Percentiles rank a stretch among this genome's conserved stretches.
Evolutionary conservation across 306 rosid species (phyloP).

Genomic region (Oxytropis ochrocephala): DNA sequence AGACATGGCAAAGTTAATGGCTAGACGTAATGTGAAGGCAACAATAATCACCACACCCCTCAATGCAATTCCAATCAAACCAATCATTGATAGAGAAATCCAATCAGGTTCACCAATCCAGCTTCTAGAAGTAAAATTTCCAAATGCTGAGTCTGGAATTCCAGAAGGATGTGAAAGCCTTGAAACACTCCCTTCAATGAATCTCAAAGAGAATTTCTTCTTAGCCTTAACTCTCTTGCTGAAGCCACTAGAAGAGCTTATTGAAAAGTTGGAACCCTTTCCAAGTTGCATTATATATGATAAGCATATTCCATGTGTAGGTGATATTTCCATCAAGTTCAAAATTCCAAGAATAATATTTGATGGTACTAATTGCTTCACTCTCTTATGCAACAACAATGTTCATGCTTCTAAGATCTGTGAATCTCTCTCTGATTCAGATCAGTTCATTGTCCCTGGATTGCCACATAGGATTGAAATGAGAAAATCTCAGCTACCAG

Average conservation of each 20-base stretch:
- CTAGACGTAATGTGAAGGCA: slow-evolving; percentile 37
- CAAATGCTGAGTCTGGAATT: slow-evolving; percentile 24
- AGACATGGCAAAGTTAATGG: slow-evolving; percentile 57
- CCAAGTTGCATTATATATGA: slow-evolving; percentile 47
- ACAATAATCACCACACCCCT: slow-evolving; percentile 60
- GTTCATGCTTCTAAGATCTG: background rate
- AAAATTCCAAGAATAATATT: slow-evolving; percentile 44
- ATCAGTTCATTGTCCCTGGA: slow-evolving; percentile 20
- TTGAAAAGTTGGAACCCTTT: slow-evolving; percentile 18
- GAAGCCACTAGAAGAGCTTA: slow-evolving; percentile 19
- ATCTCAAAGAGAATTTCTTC: slow-evolving; percentile 34
- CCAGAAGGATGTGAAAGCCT: slow-evolving; percentile 44
- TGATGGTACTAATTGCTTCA: slow-evolving; percentile 29
- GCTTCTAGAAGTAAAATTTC: slow-evolving; percentile 25
- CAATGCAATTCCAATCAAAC: slow-evolving; percentile 26
- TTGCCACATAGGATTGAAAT: slow-evolving; percentile 23
- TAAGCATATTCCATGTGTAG: slow-evolving; percentile 30
- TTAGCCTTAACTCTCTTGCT: slow-evolving; percentile 30
- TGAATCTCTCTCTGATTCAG: background rate
- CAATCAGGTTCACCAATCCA: slow-evolving; percentile 28
- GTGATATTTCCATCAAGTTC: slow-evolving; percentile 18
- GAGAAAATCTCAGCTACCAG: slow-evolving; percentile 20
- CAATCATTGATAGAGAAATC: slow-evolving; percentile 25
- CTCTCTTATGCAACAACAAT: slow-evolving; percentile 25
- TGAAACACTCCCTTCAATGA: slow-evolving; percentile 49